These are phyloP conservation scores for Starmerella geochares DNA, from an alignment of 805 yeast genomes.

Conservation along the genomic window DNA sequence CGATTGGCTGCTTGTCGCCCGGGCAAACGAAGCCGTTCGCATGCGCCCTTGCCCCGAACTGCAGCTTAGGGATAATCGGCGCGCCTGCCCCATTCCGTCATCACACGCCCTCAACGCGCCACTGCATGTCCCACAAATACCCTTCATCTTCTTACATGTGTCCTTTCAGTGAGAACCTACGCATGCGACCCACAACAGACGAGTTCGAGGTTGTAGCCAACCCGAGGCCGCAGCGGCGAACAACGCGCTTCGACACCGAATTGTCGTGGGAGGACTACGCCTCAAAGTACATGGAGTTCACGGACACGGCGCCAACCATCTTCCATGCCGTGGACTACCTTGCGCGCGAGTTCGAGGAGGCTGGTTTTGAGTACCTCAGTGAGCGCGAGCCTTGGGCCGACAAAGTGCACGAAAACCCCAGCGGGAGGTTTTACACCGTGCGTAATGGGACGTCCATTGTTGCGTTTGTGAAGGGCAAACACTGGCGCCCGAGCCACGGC, in stretches of 20 bases:
- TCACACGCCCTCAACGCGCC: background rate
- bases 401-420: slow-evolving; percentile 33
- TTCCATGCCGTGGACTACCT: slow-evolving; percentile 58
- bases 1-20: background rate
- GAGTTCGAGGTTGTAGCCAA: slow-evolving; percentile 26
- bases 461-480: slow-evolving; percentile 59
- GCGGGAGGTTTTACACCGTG: slow-evolving; percentile 43
- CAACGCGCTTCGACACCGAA: slow-evolving; percentile 20
- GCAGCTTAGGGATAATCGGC: background rate
- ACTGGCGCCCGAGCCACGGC: slow-evolving; percentile 53
- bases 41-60: background rate
- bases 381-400: slow-evolving; percentile 53
- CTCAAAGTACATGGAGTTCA: slow-evolving; percentile 53
- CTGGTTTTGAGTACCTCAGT: slow-evolving; percentile 55
- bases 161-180: slow-evolving; percentile 15
- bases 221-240: background rate
- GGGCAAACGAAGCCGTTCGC: background rate
- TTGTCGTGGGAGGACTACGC: slow-evolving; percentile 26
- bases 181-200: slow-evolving; percentile 16
- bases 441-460: slow-evolving; percentile 60
- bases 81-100: background rate
- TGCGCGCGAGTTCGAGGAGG: slow-evolving; percentile 38
- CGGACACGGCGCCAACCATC: slow-evolving; percentile 61
- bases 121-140: background rate
- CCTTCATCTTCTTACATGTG: slow-evolving; percentile 13